Conservation (phyloP, 1,284 basidiomycete species). For the Ceratobasidium sp. region DNA sequence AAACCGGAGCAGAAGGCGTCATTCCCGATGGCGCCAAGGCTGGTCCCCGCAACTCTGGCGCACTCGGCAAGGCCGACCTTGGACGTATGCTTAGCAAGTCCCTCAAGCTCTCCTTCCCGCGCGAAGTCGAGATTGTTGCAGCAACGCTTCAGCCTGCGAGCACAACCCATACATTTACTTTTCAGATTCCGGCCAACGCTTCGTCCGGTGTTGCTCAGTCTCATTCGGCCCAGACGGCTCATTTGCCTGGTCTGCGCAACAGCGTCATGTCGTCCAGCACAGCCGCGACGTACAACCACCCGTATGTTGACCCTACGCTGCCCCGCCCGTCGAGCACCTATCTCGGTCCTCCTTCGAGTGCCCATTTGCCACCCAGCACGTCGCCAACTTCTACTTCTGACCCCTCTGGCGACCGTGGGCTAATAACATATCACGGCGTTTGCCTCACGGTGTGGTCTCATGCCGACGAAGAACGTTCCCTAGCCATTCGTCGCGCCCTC, state of each 20-base stretch:
- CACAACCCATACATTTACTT: conserved; percentile 92
- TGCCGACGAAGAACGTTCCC: conserved; percentile 83
- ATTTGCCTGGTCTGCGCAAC: conserved; percentile 42
- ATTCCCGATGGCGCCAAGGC: conserved; percentile 35
- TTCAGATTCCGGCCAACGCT: conserved; percentile 54
- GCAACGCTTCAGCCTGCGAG: conserved; percentile 89
- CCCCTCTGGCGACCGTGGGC: conserved; percentile 45
- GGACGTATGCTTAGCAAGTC: conserved; percentile 88
- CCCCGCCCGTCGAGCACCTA: conserved; percentile 76
- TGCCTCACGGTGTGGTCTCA: conserved; percentile 94
- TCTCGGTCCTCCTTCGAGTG: conserved; percentile 68
- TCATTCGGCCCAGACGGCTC: conserved; percentile 64
- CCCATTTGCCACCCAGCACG: conserved; percentile 43
- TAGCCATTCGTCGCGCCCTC: conserved; percentile 79
- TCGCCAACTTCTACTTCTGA: conserved; percentile 43
- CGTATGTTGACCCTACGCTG: conserved; percentile 42
- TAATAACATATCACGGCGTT: conserved; percentile 82
- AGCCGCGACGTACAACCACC: conserved; percentile 45
- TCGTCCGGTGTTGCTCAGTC: conserved; percentile 40
- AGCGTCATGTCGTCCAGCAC: conserved; percentile 46
- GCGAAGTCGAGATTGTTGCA: conserved; percentile 93
- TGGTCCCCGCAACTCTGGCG: conserved; percentile 28
- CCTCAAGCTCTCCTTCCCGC: conserved; percentile 89
- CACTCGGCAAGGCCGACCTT: conserved; percentile 77
- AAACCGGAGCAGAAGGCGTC: conserved; percentile 46